A percentile compares a stretch with the other conserved stretches of the same genome.
These are phyloP conservation scores for Lasiodiplodia hormozganensis DNA, from an alignment of 2,329 filamentous ascomycete genomes.

Conservation along the genomic window DNA sequence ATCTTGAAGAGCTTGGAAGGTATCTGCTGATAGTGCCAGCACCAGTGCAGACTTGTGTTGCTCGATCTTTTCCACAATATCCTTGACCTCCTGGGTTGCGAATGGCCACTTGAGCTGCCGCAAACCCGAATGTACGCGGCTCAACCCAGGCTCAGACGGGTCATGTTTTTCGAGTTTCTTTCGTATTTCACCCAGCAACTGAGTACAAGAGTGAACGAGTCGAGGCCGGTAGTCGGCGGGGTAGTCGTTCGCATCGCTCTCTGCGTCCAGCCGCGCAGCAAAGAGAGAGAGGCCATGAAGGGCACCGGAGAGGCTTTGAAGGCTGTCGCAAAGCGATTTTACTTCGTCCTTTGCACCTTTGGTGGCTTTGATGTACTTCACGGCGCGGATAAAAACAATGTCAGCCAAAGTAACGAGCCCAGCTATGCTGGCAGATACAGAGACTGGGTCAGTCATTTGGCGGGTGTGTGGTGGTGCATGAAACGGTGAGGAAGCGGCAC, in stretches of 20 bases:
- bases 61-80: background rate
- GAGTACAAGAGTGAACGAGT: background rate
- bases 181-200: background rate
- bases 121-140: background rate
- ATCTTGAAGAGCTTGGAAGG: background rate
- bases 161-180: background rate
- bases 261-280: background rate
- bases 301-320: background rate
- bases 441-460: background rate
- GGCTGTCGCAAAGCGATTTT: background rate
- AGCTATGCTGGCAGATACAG: background rate
- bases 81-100: background rate
- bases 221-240: background rate
- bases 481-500: too few relatives aligned
- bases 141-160: background rate
- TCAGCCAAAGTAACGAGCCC: constrained; percentile 1
- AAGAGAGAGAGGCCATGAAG: background rate
- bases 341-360: background rate
- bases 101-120: constrained; percentile 2
- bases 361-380: background rate
- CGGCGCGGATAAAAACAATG: background rate
- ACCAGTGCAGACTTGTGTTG: background rate
- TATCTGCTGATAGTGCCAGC: background rate
- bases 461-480: too few relatives aligned
- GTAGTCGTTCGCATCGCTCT: background rate